These are phyloP conservation scores for Monosporascus ibericus DNA, from an alignment of 2,329 filamentous ascomycete species.

Conservation along the genomic window DNA sequence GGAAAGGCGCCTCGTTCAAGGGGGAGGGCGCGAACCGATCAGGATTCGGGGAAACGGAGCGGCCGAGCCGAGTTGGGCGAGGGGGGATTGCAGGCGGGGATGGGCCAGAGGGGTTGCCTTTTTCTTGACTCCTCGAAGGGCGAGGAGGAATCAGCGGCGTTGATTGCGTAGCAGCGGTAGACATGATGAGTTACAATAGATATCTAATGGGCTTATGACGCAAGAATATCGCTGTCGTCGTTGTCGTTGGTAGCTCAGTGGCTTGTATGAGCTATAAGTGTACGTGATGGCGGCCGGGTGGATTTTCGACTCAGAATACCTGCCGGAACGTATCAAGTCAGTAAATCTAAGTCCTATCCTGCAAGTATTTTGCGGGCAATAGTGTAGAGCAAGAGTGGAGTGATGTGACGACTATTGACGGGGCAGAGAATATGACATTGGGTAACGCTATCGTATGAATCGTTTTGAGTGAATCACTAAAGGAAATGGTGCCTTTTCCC, in stretches of 20 bases:
- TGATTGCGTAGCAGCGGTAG: constrained; percentile 42
- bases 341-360: neutral
- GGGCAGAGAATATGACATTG: neutral
- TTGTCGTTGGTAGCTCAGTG: constrained; percentile 12
- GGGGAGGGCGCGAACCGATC: constrained; percentile 82
- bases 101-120: constrained; percentile 26
- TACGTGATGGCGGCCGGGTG: neutral
- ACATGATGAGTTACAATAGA: constrained; percentile 32
- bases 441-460: neutral
- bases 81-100: constrained; percentile 67
- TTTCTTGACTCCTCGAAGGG: constrained; percentile 45
- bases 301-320: neutral
- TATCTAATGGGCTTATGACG: too few species aligned
- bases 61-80: constrained; percentile 60
- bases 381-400: too few species aligned
- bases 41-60: constrained; percentile 70
- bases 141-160: constrained; percentile 51
- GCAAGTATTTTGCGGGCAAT: too few species aligned
- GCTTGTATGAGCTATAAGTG: constrained; percentile 12
- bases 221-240: too few species aligned
- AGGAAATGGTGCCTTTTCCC: neutral
- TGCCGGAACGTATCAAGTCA: neutral
- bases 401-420: too few species aligned
- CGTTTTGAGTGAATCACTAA: neutral
- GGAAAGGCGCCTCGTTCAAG: constrained; percentile 63